Percentiles rank a stretch among this genome's conserved stretches.
phyloP scores from a whole-genome alignment of 345 rosid genomes.

The Melastoma malabathricum region DNA sequence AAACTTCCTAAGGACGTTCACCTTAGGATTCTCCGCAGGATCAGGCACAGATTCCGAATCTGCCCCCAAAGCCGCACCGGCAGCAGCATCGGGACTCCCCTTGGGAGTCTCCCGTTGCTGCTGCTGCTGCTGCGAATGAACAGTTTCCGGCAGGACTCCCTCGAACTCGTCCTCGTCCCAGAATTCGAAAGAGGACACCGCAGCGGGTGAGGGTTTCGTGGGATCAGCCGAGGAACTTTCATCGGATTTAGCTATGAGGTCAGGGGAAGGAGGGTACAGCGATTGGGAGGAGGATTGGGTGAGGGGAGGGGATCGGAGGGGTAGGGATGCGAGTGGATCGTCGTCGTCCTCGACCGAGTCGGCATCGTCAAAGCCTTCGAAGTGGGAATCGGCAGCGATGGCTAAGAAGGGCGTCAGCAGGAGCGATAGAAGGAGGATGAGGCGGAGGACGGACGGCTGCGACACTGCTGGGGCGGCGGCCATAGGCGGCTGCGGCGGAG shows the following conservation, averaged over 20 bases:
- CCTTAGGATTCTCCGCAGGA: constrained; percentile 2
- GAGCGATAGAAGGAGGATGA: constrained; percentile 17
- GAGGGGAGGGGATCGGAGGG: constrained; percentile 40
- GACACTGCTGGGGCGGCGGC: no score
- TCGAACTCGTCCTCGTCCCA: constrained; percentile 99
- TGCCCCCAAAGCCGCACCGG: constrained; percentile 7
- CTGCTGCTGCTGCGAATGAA: no score
- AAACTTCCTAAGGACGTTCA: constrained; percentile 18
- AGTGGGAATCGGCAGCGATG: constrained; percentile 45
- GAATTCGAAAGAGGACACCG: constrained; percentile 34
- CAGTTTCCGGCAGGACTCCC: constrained; percentile 31
- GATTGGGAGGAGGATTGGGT: constrained; percentile 24
- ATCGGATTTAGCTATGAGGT: background rate
- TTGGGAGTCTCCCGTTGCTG: constrained; percentile 38
- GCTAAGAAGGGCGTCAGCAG: constrained; percentile 19
- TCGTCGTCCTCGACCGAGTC: constrained; percentile 39
- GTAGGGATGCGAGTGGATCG: constrained; percentile 29
- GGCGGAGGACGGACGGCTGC: constrained; percentile 3
- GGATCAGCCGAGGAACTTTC: constrained; percentile 8
- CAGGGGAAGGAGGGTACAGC: constrained; percentile 2
- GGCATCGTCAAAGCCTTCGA: constrained; percentile 69
- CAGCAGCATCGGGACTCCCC: constrained; percentile 46
- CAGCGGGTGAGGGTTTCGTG: constrained; percentile 17
- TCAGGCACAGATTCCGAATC: constrained; percentile 18
- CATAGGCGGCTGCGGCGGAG: no score